phyloP scores from a whole-genome alignment of 148 eudicot species.

The Pouteria glomerata region DNA sequence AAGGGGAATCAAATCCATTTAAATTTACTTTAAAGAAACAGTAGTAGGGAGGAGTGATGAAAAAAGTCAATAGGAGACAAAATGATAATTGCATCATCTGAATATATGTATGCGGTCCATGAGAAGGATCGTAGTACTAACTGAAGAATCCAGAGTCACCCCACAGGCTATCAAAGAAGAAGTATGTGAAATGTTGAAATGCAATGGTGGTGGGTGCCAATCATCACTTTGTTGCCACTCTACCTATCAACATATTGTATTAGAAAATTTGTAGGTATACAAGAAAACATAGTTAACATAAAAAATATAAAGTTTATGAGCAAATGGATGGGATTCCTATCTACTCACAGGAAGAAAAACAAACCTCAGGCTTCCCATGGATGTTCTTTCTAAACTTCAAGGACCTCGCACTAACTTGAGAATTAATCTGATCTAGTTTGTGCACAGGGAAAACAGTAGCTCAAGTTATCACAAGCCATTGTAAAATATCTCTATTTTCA shows the following conservation, averaged over 20 bases:
- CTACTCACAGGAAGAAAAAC: neutral
- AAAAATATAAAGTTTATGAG: neutral
- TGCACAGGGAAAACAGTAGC: slow-evolving; percentile 25
- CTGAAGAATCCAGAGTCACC: slow-evolving; percentile 48
- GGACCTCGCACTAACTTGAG: slow-evolving; percentile 50
- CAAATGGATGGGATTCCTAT: neutral
- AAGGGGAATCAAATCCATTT: neutral
- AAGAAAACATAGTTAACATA: neutral
- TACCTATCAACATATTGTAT: slow-evolving; percentile 33
- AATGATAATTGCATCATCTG: neutral
- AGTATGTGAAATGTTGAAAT: slow-evolving; percentile 86
- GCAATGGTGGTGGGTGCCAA: slow-evolving; percentile 42
- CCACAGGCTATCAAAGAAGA: slow-evolving; percentile 89
- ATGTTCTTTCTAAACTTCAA: slow-evolving; percentile 66
- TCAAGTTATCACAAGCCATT: neutral
- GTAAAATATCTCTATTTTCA: neutral
- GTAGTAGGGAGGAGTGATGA: neutral
- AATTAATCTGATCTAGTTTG: slow-evolving; percentile 79
- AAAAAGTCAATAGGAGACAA: slow-evolving; percentile 2
- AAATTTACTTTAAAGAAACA: neutral
- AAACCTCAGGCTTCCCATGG: slow-evolving; percentile 90
- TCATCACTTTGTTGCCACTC: slow-evolving; percentile 45
- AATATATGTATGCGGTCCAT: slow-evolving; percentile 7
- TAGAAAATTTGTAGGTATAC: neutral
- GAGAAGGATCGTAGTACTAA: slow-evolving; percentile 27